Evolutionary conservation across 495 filamentous ascomycete species (phyloP).

Genomic region (Zalerion maritima): DNA sequence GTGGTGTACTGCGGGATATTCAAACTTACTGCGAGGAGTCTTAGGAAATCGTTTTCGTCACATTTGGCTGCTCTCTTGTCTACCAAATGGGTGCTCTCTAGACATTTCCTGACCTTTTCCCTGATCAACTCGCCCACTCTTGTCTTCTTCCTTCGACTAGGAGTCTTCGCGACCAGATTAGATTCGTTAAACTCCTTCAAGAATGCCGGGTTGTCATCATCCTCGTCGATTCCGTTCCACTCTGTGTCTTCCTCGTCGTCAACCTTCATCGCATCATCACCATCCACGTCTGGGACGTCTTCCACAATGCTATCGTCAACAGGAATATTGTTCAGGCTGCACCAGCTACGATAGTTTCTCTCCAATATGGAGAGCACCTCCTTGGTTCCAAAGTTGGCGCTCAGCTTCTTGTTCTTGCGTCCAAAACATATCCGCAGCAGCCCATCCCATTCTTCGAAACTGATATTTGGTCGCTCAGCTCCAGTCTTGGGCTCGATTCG

Average conservation of each 20-base stretch:
- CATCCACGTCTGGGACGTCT: constrained; percentile 21
- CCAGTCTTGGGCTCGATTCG: constrained; percentile 65
- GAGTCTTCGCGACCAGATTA: constrained; percentile 32
- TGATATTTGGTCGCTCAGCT: constrained; percentile 56
- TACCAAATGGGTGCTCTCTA: constrained; percentile 62
- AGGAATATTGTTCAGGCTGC: constrained; percentile 63
- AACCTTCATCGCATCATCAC: constrained; percentile 35
- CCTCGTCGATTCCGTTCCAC: constrained; percentile 15
- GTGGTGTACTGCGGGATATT: too few species aligned
- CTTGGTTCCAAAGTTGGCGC: constrained; percentile 58
- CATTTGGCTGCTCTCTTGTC: constrained; percentile 72
- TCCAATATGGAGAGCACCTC: constrained; percentile 71
- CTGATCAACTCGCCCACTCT: constrained; percentile 64
- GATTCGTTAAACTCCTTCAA: constrained; percentile 52
- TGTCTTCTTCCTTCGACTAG: constrained; percentile 48
- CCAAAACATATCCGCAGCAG: constrained; percentile 74
- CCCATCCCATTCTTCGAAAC: constrained; percentile 91
- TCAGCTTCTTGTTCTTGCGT: constrained; percentile 56
- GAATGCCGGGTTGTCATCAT: constrained; percentile 53
- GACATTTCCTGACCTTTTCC: constrained; percentile 68
- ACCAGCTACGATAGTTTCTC: constrained; percentile 77
- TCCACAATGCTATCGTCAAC: constrained; percentile 55
- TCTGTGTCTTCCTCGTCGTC: constrained; percentile 39
- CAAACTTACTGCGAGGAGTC: constrained; percentile 30
- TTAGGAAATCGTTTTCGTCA: constrained; percentile 81